These are phyloP conservation scores for Cordyceps militaris DNA, from an alignment of 2,329 filamentous ascomycete genomes.

Conservation along the genomic window DNA sequence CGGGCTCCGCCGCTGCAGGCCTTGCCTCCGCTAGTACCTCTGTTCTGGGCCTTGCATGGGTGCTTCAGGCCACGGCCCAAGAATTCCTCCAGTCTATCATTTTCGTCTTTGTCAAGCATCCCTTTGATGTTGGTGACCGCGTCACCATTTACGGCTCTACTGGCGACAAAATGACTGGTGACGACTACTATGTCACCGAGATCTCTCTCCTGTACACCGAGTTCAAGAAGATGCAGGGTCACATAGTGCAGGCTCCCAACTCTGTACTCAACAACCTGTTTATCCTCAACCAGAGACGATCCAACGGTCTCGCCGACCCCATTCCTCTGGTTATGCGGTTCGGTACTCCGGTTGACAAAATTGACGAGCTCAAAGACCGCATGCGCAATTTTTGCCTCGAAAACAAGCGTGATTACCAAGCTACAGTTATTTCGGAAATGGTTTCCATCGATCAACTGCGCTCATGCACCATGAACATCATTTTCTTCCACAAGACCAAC, in stretches of 20 bases:
- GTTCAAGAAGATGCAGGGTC: slow-evolving; percentile 98
- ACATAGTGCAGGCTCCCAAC: slow-evolving; percentile 93
- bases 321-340: slow-evolving; percentile 81
- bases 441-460: slow-evolving; percentile 74
- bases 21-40: slow-evolving; percentile 84
- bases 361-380: slow-evolving; percentile 71
- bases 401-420: slow-evolving; percentile 85
- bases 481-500: slow-evolving; percentile 97
- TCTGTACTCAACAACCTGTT: slow-evolving; percentile 88
- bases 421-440: slow-evolving; percentile 80
- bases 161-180: slow-evolving; percentile 67
- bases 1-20: slow-evolving; percentile 80
- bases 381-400: slow-evolving; percentile 75
- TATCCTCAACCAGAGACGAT: slow-evolving; percentile 89
- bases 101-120: slow-evolving; percentile 95
- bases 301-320: slow-evolving; percentile 79
- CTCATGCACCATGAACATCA: slow-evolving; percentile 79
- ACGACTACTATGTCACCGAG: slow-evolving; percentile 95
- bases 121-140: slow-evolving; percentile 91
- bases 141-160: slow-evolving; percentile 89
- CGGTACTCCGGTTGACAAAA: slow-evolving; percentile 74
- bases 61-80: slow-evolving; percentile 86
- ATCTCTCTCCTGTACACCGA: slow-evolving; percentile 91
- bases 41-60: slow-evolving; percentile 84
- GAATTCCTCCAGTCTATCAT: slow-evolving; percentile 92